These are phyloP conservation scores for Dothiorella sarmentorum DNA, from an alignment of 2,329 filamentous ascomycete genomes.

Conservation along the genomic window DNA sequence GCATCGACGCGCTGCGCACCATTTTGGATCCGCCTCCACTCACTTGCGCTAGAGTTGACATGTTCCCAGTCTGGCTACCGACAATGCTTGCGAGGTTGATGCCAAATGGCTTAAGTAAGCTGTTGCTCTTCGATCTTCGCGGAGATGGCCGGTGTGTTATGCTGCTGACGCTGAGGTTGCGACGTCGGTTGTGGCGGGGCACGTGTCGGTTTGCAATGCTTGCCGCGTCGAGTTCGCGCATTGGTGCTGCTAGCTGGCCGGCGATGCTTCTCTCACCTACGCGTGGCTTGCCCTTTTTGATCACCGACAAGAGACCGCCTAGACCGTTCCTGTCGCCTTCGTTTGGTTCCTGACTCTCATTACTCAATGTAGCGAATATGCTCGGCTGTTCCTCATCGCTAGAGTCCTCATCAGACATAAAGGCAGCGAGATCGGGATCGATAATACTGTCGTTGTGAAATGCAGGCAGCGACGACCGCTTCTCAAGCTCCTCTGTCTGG, in stretches of 20 bases:
- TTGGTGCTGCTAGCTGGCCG: constrained; percentile 62
- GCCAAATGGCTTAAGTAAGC: constrained; percentile 49
- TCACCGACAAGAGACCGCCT: constrained; percentile 66
- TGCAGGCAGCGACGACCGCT: constrained; percentile 70
- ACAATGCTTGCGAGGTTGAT: constrained; percentile 36
- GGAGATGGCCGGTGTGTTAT: constrained; percentile 71
- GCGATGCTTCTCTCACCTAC: constrained; percentile 71
- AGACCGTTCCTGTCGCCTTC: constrained; percentile 75
- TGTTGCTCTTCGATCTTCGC: constrained; percentile 55
- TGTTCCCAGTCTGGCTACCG: constrained; percentile 14
- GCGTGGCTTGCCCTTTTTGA: constrained; percentile 71
- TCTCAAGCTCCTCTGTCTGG: constrained; percentile 62
- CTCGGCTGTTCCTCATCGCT: constrained; percentile 90
- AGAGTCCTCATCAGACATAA: constrained; percentile 90
- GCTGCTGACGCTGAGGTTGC: constrained; percentile 82
- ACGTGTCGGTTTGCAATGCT: constrained; percentile 64
- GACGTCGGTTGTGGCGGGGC: constrained; percentile 63
- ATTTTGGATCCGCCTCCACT: constrained; percentile 35
- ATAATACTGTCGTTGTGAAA: constrained; percentile 99
- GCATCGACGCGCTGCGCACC: constrained; percentile 78
- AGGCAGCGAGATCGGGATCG: constrained; percentile 90
- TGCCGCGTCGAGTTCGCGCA: constrained; percentile 60
- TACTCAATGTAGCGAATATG: constrained; percentile 71
- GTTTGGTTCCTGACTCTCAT: constrained; percentile 58
- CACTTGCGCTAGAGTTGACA: constrained; percentile 13